phyloP scores from a whole-genome alignment of 169 alveolate species.

The Plasmodium vinckei region DNA sequence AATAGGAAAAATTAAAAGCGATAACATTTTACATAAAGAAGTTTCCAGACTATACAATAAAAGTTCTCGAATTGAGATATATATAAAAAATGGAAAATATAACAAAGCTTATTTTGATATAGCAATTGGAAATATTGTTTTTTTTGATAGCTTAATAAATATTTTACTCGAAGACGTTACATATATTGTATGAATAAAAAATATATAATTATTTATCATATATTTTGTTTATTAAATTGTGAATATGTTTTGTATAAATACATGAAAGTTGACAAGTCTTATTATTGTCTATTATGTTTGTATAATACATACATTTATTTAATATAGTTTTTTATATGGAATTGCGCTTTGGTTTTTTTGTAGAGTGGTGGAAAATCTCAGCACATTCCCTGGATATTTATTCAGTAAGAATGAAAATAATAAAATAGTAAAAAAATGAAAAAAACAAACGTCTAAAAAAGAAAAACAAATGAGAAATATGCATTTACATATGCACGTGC shows the following conservation, averaged over 20 bases:
- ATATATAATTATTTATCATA: background rate
- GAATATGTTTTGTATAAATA: background rate
- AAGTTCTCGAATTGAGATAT: conserved; percentile 39
- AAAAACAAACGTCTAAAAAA: conserved; percentile 8
- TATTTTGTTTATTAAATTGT: background rate
- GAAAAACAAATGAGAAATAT: background rate
- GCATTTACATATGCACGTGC: background rate
- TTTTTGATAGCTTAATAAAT: conserved; percentile 27
- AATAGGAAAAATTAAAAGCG: conserved; percentile 32
- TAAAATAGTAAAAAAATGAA: conserved; percentile 20
- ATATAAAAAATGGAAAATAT: conserved; percentile 22
- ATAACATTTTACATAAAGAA: conserved; percentile 25
- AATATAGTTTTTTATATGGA: conserved; percentile 1
- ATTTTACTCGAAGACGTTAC: conserved; percentile 42
- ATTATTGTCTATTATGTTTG: too few relatives aligned
- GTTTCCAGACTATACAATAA: conserved; percentile 32
- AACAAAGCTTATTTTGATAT: conserved; percentile 6
- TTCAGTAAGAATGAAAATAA: conserved; percentile 25
- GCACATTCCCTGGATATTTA: conserved; percentile 67
- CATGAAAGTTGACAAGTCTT: too few relatives aligned
- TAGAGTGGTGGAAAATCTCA: conserved; percentile 16
- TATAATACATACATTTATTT: background rate
- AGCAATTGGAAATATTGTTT: conserved; percentile 50
- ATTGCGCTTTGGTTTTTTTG: background rate
- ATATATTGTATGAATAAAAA: conserved; percentile 18